These are phyloP conservation scores for Cicer pinnatifidum DNA, from an alignment of 306 rosid genomes.

Conservation along the genomic window DNA sequence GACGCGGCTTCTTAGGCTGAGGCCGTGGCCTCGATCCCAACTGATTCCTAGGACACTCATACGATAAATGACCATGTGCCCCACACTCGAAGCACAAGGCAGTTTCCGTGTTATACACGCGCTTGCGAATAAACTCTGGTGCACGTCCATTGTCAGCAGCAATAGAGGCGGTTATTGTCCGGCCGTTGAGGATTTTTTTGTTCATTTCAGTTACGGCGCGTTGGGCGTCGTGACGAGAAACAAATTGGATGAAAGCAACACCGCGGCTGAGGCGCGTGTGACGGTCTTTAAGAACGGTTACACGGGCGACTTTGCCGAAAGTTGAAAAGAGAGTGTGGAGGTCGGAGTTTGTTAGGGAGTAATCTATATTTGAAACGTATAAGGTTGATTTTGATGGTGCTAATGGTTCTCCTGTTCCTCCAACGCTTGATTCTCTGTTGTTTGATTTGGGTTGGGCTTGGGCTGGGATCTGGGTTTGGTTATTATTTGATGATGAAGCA, in stretches of 20 bases:
- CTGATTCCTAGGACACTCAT: conserved; percentile 80
- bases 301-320: conserved; percentile 85
- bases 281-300: conserved; percentile 86
- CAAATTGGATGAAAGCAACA: conserved; percentile 84
- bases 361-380: conserved; percentile 83
- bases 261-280: conserved; percentile 80
- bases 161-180: conserved; percentile 71
- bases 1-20: conserved; percentile 52
- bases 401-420: conserved; percentile 31
- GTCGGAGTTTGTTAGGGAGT: conserved; percentile 84
- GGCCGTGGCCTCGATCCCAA: conserved; percentile 69
- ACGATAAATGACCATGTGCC: conserved; percentile 70
- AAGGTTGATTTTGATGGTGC: conserved; percentile 90
- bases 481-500: conserved; percentile 23
- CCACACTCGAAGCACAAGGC: conserved; percentile 90
- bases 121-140: conserved; percentile 69
- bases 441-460: not conserved
- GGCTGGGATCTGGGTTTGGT: conserved; percentile 5
- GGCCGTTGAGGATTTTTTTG: conserved; percentile 70
- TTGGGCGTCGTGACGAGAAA: conserved; percentile 72
- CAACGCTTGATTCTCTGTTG: not conserved
- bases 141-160: conserved; percentile 95
- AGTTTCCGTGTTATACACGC: conserved; percentile 73
- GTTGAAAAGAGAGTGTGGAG: conserved; percentile 89
- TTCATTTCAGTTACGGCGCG: conserved; percentile 60